Conservation (phyloP, 202 grass and related monocot genomes). For the Miscanthus sacchariflorus region DNA sequence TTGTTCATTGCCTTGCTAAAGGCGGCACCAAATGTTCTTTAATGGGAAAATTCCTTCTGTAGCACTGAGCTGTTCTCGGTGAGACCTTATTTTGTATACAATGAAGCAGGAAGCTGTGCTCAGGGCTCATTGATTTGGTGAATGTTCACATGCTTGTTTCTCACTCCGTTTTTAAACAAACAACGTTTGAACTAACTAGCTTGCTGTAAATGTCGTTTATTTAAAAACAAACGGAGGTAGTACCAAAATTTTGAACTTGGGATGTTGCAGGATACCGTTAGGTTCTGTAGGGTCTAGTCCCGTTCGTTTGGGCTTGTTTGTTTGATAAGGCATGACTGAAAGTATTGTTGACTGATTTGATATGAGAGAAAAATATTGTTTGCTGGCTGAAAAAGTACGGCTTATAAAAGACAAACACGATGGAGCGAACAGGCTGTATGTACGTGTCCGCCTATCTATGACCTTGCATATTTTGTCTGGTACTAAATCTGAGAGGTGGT, state of each 20-base stretch:
- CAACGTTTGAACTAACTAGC: neutral
- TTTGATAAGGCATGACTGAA: no score
- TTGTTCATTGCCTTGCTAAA: constrained; percentile 23
- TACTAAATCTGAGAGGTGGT: no score
- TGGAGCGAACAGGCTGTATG: neutral
- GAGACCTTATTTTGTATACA: neutral
- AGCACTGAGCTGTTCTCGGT: neutral
- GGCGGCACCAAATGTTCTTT: constrained; percentile 31
- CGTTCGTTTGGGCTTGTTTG: no score
- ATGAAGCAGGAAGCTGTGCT: neutral
- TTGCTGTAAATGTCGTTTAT: neutral
- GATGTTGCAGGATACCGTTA: neutral
- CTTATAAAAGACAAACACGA: no score
- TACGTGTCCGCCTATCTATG: neutral
- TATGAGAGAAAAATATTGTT: no score
- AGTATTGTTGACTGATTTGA: no score
- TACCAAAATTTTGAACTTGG: neutral
- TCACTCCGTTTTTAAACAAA: neutral
- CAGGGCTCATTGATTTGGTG: neutral
- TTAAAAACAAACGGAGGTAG: neutral
- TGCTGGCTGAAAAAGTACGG: no score
- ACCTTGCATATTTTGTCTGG: neutral
- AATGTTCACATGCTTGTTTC: neutral
- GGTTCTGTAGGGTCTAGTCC: neutral
- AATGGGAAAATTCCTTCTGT: neutral